Evolutionary conservation across 148 eudicot genomes (phyloP), one percentile per base, ranked within the genome.

Genomic region (Cornus kousa): DNA sequence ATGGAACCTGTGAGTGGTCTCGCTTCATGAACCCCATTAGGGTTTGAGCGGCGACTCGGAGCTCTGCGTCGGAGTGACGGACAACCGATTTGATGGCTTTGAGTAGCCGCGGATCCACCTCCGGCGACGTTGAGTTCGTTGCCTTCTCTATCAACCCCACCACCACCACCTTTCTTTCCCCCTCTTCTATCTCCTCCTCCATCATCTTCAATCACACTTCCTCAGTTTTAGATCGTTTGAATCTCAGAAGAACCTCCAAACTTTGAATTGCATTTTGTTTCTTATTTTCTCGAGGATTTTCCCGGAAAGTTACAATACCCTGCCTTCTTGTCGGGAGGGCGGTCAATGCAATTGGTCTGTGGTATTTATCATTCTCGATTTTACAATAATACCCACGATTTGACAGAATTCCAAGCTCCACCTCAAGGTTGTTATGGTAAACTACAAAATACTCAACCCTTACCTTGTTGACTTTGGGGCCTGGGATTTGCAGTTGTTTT

Each of bases 51-150:
- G 97, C 93, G 77, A 88, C 50, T 50, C 90, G 89, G 83, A 96
- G 97, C 87, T 96, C 94, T 19, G 77, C 85, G 82, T 93, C 94
- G 39, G 97, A 92, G 71, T 82, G 60, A 12, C 95, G 89, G 77
- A 93, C 98, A n/a, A 85, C 78, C 9, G 65, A 79, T 87, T 96
- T 96, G 73, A 96, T 96, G 76, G 97, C 89, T 86, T 93, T 96
- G 70, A 96, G 91, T 75, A 93, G 89, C 57, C 94, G 95, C 24
- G 87, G 97, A 57, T 96, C 98, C 71, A 96, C 86, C 71, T 92
- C 91, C 48, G 88, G 79, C 57, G 82, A 88, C 75, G 91, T 96
- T 3, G 98, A 90, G 77, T 88, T 89, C 7, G 92, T 92, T 31
- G 98, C 99, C 68, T 88, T 92, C 71, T 92, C 97, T 17, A 96